Conservation (phyloP, 208 protist species). For the Porcisia hertigi region DNA sequence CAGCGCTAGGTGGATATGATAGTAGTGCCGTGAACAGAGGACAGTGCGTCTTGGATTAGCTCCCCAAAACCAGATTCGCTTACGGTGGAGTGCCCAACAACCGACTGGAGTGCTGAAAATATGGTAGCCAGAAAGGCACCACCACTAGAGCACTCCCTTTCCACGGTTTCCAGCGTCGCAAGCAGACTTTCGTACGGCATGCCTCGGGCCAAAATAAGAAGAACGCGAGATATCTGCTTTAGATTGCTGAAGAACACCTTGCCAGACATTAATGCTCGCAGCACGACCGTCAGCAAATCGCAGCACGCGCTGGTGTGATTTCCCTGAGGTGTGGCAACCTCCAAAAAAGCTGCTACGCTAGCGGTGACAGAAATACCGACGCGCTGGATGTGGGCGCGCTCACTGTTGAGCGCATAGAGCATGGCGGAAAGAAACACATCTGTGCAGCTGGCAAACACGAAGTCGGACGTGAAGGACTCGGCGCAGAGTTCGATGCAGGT, state of each 20-base stretch:
- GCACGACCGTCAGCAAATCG: slow-evolving; percentile 32
- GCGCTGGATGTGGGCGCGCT: slow-evolving; percentile 56
- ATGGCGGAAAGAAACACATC: slow-evolving; percentile 63
- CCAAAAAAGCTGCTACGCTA: slow-evolving; percentile 46
- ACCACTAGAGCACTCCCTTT: slow-evolving; percentile 21
- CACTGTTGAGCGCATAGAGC: slow-evolving; percentile 63
- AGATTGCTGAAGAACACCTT: slow-evolving; percentile 31
- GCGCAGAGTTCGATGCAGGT: slow-evolving; percentile 64
- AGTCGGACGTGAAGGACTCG: slow-evolving; percentile 58
- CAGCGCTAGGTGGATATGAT: slow-evolving; percentile 24
- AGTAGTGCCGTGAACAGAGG: slow-evolving; percentile 33
- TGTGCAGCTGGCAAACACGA: slow-evolving; percentile 51
- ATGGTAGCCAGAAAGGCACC: slow-evolving; percentile 24
- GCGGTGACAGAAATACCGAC: slow-evolving; percentile 56
- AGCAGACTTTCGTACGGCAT: slow-evolving; percentile 14
- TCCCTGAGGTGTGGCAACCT: slow-evolving; percentile 12
- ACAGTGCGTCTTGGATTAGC: slow-evolving; percentile 41
- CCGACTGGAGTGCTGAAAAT: slow-evolving; percentile 25
- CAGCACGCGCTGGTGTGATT: slow-evolving; percentile 26
- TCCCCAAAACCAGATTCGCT: slow-evolving; percentile 36
- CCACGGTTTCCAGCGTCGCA: slow-evolving; percentile 18
- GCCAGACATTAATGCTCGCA: slow-evolving; percentile 33
- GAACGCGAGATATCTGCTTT: slow-evolving; percentile 27
- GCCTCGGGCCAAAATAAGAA: slow-evolving; percentile 26
- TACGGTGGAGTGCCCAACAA: not conserved